Conservation (phyloP, 179 eudicot species). For the Sideroxylon spinosum region DNA sequence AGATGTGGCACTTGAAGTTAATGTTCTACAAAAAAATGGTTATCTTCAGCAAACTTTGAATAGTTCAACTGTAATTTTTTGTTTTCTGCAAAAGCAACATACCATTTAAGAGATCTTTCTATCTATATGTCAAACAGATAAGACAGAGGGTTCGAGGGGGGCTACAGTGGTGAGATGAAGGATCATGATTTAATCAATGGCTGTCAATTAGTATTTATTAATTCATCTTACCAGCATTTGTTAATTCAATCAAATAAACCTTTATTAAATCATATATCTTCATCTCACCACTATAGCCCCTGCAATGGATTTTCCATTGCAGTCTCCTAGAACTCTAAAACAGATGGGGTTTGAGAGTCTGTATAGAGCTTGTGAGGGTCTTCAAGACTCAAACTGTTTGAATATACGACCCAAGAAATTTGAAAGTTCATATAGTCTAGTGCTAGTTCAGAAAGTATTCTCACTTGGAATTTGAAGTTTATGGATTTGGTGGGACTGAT, state of each 20-base stretch:
- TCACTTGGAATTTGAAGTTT: neutral
- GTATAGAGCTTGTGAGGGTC: neutral
- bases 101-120: neutral
- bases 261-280: no score
- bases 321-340: no score
- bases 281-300: no score
- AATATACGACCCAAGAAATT: neutral
- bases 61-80: neutral
- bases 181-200: no score
- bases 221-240: no score
- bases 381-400: no score
- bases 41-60: neutral
- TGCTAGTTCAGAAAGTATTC: neutral
- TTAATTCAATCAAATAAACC: no score
- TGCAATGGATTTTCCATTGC: no score
- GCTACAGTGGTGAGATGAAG: no score
- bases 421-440: neutral
- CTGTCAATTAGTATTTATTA: no score
- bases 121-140: neutral
- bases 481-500: neutral
- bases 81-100: neutral
- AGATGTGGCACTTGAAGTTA: neutral
- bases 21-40: neutral
- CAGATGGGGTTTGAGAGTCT: neutral
- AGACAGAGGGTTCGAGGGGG: no score